Evolutionary conservation across 768 basidiomycete genomes (phyloP).

Genomic region (Lentinula edodes): DNA sequence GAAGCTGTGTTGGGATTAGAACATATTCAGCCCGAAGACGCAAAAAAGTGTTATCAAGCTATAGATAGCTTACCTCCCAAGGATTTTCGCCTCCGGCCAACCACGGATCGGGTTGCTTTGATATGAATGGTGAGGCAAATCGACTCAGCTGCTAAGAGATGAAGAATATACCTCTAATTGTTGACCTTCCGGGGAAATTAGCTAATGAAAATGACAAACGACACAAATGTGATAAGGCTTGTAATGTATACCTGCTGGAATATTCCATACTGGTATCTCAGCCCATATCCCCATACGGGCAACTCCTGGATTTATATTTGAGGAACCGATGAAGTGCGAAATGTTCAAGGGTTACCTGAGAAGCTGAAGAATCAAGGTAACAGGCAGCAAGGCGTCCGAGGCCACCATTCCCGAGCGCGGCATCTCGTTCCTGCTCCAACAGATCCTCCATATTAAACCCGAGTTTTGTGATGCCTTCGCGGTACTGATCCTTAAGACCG

Average conservation of each 20-base stretch:
- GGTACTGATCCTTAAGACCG: constrained; percentile 73
- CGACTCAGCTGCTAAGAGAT: not conserved
- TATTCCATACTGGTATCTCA: constrained; percentile 92
- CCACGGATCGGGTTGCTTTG: constrained; percentile 88
- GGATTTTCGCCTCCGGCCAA: constrained; percentile 52
- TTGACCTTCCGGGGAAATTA: constrained; percentile 78
- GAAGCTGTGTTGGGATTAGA: constrained; percentile 32
- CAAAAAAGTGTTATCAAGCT: not conserved
- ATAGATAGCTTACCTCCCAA: constrained; percentile 51
- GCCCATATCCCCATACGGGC: constrained; percentile 93
- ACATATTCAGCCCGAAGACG: not conserved
- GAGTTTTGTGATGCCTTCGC: constrained; percentile 61
- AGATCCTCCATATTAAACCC: constrained; percentile 90
- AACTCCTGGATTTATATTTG: constrained; percentile 53
- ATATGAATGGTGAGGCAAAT: not conserved
- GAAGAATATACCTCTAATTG: constrained; percentile 56
- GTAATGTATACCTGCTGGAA: constrained; percentile 60
- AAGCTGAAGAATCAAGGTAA: constrained; percentile 91
- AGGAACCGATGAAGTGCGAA: constrained; percentile 21
- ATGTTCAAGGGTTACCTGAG: constrained; percentile 52
- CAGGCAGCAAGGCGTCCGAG: constrained; percentile 95
- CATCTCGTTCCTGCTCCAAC: constrained; percentile 86
- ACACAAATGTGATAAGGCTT: not conserved
- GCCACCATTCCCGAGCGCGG: constrained; percentile 92
- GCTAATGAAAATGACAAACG: constrained; percentile 30